Evolutionary conservation across 257 asterid species (phyloP).

Genomic region (Penstemon barbatus): DNA sequence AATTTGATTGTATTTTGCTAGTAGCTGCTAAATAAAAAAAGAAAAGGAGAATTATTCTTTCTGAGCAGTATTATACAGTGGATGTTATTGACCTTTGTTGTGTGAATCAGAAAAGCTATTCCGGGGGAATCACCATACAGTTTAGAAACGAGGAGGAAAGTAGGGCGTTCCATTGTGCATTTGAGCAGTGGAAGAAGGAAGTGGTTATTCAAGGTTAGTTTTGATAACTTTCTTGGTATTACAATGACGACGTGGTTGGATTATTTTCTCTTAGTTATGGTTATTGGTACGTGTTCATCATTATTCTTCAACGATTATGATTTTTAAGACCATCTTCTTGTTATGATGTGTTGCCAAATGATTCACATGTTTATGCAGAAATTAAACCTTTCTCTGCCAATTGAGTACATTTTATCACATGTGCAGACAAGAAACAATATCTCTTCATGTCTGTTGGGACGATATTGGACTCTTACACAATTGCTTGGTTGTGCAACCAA

Average conservation of each 20-base stretch:
- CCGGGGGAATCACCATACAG: conserved; percentile 84
- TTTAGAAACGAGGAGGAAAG: conserved; percentile 91
- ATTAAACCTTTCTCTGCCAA: neutral
- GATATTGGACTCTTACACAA: neutral
- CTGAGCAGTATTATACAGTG: conserved; percentile 26
- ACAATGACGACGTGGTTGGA: conserved; percentile 22
- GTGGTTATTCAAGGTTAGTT: conserved; percentile 77
- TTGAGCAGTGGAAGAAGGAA: conserved; percentile 92
- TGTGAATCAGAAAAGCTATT: conserved; percentile 79
- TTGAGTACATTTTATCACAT: neutral
- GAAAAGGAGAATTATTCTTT: neutral
- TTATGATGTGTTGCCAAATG: no score
- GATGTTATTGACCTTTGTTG: conserved; percentile 39
- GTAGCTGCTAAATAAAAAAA: neutral
- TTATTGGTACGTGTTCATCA: conserved; percentile 21
- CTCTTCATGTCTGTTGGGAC: conserved; percentile 5
- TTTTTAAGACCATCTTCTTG: conserved; percentile 1
- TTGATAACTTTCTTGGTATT: conserved; percentile 26
- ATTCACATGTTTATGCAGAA: neutral
- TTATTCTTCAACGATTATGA: neutral
- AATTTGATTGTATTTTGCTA: conserved; percentile 5
- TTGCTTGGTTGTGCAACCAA: conserved; percentile 8
- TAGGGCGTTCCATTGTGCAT: conserved; percentile 88
- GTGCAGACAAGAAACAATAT: neutral
- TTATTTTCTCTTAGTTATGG: conserved; percentile 4